Evolutionary conservation across 805 yeast genomes (phyloP), one percentile per base, ranked within the genome.

Genomic region (Cyberlindnera amylophila): DNA sequence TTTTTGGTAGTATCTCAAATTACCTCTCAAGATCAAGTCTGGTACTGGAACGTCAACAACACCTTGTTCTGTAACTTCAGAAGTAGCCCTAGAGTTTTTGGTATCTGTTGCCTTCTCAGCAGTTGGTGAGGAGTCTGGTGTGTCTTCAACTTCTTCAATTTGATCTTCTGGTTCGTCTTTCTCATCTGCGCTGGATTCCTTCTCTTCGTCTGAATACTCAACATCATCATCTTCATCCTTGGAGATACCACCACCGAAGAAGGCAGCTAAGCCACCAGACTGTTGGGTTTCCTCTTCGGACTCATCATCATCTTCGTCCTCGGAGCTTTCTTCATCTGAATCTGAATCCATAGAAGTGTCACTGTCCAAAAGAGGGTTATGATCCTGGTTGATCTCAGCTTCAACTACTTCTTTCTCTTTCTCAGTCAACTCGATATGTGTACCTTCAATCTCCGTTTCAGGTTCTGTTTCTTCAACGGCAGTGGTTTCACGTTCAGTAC

Each of bases 1-100:
- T 44, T 89, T 91, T 61, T 93, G 99, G 56, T 93, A 93, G 8
- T 80, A 86, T 61, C 99, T 79, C 39, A 93, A 68, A 0, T 79
- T 77, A 21, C 98, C 99, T 47, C 89, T 74, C 19, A 93, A 67
- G 8, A 86, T 63, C 9, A 72, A 47, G 12, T 80, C 70, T 0
- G 98, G 98, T 3, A 77, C 57, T 0, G 93, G 88, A 7, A 89
- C 95, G 61, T 85, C 90, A 1, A 80, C 74, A 28, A 78, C 79
- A 16, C 74, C 62, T 12, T 64, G 49, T 21, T 55, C 54, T 19
- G 57, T 58, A 15, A 54, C 31, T 11, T 42, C 47, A 2, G 57
- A 41, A 6, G 45, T 31, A 6, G 43, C 46, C 28, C 47, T 29
- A 49, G 55, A 13, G 50, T 34, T 29, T 26, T 40, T 39, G 15